These are phyloP conservation scores for Cladophialophora yegresii DNA, from an alignment of 2,329 filamentous ascomycete species.

Conservation along the genomic window DNA sequence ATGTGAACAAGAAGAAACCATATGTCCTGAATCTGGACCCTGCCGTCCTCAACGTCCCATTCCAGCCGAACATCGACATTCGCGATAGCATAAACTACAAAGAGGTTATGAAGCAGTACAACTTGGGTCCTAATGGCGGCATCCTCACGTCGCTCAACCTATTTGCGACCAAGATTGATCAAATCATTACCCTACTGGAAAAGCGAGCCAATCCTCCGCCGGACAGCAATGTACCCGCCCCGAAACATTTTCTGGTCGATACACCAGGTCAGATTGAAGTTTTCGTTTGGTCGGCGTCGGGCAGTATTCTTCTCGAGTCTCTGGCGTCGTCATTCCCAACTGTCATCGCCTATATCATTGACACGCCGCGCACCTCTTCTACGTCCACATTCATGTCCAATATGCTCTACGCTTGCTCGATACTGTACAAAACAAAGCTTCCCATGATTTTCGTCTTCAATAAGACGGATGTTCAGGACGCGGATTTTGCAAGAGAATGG, in stretches of 20 bases:
- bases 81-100: conserved; percentile 99
- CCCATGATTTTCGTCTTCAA: conserved; percentile 99
- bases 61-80: conserved; percentile 97
- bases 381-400: conserved; percentile 99
- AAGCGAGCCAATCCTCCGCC: conserved; percentile 73
- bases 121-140: conserved; percentile 92
- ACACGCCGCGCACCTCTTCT: conserved; percentile 88
- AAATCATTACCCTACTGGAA: conserved; percentile 84
- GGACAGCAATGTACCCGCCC: conserved; percentile 62
- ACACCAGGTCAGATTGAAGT: conserved; percentile 98
- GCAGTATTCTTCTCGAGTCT: conserved; percentile 88
- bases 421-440: conserved; percentile 96
- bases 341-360: conserved; percentile 95
- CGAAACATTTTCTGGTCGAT: conserved; percentile 86
- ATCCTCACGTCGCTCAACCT: conserved; percentile 95
- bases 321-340: conserved; percentile 94
- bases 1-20: conserved; percentile 74
- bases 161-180: conserved; percentile 97
- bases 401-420: conserved; percentile 98
- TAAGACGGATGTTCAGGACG: conserved; percentile 94
- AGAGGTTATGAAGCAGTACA: conserved; percentile 99
- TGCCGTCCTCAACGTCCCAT: conserved; percentile 88
- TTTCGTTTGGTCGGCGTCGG: conserved; percentile 96
- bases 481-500: conserved; percentile 92
- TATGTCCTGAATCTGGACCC: conserved; percentile 98